Conservation (phyloP, 768 basidiomycete genomes). For the Serendipita indica region DNA sequence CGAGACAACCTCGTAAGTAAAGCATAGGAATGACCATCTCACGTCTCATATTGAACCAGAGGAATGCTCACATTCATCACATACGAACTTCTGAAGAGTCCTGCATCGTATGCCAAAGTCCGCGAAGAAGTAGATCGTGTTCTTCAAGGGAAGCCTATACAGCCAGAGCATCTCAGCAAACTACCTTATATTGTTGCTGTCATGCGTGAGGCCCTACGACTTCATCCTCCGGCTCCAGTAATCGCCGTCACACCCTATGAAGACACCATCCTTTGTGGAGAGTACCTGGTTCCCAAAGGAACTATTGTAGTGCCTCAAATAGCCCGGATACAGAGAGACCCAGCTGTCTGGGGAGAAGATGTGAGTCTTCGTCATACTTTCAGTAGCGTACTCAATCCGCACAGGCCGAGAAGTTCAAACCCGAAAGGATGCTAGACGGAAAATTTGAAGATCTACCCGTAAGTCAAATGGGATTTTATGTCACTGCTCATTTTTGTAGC, state of each 20-base stretch:
- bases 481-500: constrained; percentile 18
- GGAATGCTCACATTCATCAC: constrained; percentile 29
- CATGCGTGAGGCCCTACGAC: constrained; percentile 24
- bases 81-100: constrained; percentile 32
- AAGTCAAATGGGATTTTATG: constrained; percentile 10
- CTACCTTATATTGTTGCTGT: constrained; percentile 31
- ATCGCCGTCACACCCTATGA: constrained; percentile 24
- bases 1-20: constrained; percentile 22
- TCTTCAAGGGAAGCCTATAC: constrained; percentile 23
- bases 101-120: constrained; percentile 29
- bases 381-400: background rate
- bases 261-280: constrained; percentile 25
- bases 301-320: constrained; percentile 20
- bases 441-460: constrained; percentile 34
- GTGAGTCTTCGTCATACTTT: constrained; percentile 20
- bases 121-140: constrained; percentile 35
- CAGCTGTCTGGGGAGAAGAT: constrained; percentile 34
- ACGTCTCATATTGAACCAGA: background rate
- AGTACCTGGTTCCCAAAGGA: constrained; percentile 27
- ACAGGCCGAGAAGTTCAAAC: constrained; percentile 28
- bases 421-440: constrained; percentile 37
- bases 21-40: too few species aligned
- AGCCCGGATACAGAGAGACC: constrained; percentile 26
- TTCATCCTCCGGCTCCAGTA: constrained; percentile 27
- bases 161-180: constrained; percentile 28